Conservation (phyloP, 192 early-diverging fungal species). For the Jimgerdemannia flammicorona region DNA sequence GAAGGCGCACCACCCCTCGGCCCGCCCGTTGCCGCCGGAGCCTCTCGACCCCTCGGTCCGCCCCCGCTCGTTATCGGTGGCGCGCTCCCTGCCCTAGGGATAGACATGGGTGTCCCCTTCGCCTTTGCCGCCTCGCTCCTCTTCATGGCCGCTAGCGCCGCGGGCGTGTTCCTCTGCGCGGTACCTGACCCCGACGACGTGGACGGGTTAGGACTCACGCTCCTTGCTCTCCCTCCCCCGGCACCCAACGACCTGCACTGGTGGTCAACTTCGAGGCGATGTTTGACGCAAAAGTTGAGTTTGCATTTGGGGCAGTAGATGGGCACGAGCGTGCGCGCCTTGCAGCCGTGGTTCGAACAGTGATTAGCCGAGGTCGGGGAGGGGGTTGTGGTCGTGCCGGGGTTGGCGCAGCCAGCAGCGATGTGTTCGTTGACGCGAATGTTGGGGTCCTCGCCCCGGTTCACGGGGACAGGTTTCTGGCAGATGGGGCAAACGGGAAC, state of each 20-base stretch:
- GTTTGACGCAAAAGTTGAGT: constrained; percentile 71
- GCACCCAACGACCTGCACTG: constrained; percentile 40
- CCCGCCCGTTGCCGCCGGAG: not conserved
- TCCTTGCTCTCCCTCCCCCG: not conserved
- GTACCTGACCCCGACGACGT: constrained; percentile 1
- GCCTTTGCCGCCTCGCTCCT: not conserved
- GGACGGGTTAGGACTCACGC: not conserved
- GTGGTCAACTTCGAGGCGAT: constrained; percentile 74
- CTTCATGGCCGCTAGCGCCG: not conserved
- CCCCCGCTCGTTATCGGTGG: constrained; percentile 2
- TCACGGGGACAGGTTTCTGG: constrained; percentile 63
- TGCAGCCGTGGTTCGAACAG: constrained; percentile 63
- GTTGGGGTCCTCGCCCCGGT: constrained; percentile 73
- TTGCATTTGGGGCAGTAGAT: constrained; percentile 65
- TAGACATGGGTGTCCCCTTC: not conserved
- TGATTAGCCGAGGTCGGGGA: constrained; percentile 49
- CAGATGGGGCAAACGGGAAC: constrained; percentile 79
- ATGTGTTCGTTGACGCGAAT: constrained; percentile 65
- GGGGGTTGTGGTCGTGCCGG: constrained; percentile 38
- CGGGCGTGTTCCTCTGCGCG: not conserved
- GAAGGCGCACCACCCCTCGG: not conserved
- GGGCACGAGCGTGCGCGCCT: constrained; percentile 59
- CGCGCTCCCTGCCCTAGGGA: not conserved
- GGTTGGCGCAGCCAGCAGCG: constrained; percentile 48
- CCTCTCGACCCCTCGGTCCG: not conserved